Evolutionary conservation across 306 rosid genomes (phyloP).

Genomic region (Betula pendula): DNA sequence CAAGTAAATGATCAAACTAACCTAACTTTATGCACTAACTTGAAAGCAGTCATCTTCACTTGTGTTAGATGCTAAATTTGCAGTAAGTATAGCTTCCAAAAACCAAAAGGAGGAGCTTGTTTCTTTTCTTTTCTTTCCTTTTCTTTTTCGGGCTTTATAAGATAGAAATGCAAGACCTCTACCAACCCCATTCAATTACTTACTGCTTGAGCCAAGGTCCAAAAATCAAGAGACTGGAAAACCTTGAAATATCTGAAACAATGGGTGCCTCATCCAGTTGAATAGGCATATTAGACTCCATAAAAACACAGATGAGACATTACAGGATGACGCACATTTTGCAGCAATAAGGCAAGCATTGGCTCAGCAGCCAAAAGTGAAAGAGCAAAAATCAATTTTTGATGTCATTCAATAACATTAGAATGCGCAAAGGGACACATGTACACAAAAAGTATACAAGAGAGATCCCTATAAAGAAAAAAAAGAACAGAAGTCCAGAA

Average conservation of each 20-base stretch:
- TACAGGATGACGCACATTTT: background rate
- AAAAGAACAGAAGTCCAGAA: no score
- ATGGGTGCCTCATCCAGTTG: background rate
- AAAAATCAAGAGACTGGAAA: background rate
- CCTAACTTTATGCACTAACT: no score
- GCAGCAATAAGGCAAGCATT: background rate
- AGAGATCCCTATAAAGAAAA: no score
- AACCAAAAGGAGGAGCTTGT: background rate
- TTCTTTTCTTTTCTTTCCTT: background rate
- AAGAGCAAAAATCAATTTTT: background rate
- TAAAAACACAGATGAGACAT: background rate
- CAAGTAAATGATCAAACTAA: no score
- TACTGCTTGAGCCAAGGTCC: background rate
- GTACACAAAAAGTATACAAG: no score
- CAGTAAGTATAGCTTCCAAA: background rate
- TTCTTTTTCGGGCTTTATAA: background rate
- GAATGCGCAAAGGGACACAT: no score
- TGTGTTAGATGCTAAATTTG: background rate
- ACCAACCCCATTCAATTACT: background rate
- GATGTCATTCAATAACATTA: no score
- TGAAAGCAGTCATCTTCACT: no score
- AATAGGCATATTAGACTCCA: background rate
- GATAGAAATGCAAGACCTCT: background rate
- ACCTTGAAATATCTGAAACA: background rate
- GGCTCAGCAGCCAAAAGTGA: background rate